Conservation (phyloP, 495 filamentous ascomycete species). For the Geoglossum glabrum region DNA sequence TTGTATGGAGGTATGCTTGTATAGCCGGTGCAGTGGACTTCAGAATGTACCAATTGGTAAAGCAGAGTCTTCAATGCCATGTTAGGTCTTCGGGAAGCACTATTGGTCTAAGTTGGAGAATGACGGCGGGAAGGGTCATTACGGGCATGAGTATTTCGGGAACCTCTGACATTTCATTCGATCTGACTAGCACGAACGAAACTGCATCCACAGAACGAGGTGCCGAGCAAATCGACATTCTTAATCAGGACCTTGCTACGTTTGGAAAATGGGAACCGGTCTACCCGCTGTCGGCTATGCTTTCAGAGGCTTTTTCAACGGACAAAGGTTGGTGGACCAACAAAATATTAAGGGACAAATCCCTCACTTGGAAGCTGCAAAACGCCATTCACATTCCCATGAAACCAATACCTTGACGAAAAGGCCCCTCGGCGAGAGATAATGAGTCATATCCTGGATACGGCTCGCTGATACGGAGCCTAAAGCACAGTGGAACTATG, state of each 20-base stretch:
- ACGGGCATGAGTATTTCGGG: neutral
- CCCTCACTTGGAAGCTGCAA: neutral
- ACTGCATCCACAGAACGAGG: neutral
- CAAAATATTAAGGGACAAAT: neutral
- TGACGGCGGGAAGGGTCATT: slow-evolving; percentile 2
- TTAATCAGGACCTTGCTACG: neutral
- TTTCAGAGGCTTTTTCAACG: neutral
- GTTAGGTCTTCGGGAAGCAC: neutral
- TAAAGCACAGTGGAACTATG: neutral
- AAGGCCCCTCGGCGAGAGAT: neutral
- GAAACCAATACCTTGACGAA: neutral
- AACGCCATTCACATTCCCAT: slow-evolving; percentile 6
- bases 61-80: neutral
- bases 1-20: slow-evolving; percentile 6
- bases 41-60: neutral
- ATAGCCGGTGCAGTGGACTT: slow-evolving; percentile 1
- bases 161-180: neutral
- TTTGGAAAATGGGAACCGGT: neutral
- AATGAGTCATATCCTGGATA: neutral
- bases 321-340: neutral
- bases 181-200: too few relatives aligned
- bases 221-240: neutral
- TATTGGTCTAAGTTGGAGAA: neutral
- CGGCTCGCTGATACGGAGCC: neutral
- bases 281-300: neutral